A percentile compares a stretch with the other conserved stretches of the same genome.
These are phyloP conservation scores for Castanospermum australe DNA, from an alignment of 306 rosid genomes.

Conservation along the genomic window DNA sequence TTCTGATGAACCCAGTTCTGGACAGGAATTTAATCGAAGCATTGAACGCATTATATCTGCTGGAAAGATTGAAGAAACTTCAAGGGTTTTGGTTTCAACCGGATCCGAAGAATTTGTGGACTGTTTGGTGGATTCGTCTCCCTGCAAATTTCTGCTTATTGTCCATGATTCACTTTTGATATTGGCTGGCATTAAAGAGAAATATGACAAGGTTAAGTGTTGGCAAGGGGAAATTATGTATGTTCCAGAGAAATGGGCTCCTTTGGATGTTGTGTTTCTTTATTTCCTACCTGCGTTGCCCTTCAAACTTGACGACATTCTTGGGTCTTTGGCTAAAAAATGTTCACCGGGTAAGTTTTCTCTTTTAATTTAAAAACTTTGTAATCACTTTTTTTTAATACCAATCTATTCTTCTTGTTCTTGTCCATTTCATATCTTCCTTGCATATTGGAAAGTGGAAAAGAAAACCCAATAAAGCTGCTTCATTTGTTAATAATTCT, in stretches of 20 bases:
- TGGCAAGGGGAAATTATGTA: conserved; percentile 90
- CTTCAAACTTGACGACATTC: conserved; percentile 51
- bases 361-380: background rate
- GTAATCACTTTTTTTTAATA: background rate
- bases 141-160: conserved; percentile 48
- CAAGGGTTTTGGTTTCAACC: conserved; percentile 70
- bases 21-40: conserved; percentile 26
- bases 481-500: background rate
- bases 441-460: background rate
- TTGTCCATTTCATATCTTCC: background rate
- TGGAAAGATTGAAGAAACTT: conserved; percentile 60
- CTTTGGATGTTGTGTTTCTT: conserved; percentile 75
- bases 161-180: conserved; percentile 75
- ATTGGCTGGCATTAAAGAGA: conserved; percentile 70
- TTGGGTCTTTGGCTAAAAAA: conserved; percentile 56
- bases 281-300: conserved; percentile 84
- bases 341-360: conserved; percentile 56
- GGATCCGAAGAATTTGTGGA: conserved; percentile 82
- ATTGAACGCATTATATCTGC: conserved; percentile 55
- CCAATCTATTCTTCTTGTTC: background rate
- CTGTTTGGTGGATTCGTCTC: conserved; percentile 44
- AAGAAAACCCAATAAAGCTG: background rate
- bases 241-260: conserved; percentile 75
- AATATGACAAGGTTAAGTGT: conserved; percentile 74
- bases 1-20: conserved; percentile 29